Conservation (phyloP, 495 filamentous ascomycete genomes). For the Parathielavia hyrcaniae region DNA sequence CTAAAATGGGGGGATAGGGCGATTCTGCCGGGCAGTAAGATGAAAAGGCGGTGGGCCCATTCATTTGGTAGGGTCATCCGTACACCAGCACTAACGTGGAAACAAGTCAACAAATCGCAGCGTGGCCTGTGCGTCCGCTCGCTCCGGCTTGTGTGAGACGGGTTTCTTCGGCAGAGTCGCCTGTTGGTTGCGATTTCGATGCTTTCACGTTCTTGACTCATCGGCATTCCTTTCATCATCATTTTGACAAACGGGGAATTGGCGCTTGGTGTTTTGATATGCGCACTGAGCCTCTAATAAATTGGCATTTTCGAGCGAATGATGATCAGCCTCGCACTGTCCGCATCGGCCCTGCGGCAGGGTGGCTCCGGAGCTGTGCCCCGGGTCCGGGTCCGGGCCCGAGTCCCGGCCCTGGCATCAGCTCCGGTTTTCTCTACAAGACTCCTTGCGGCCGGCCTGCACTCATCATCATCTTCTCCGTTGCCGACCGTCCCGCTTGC, state of each 20-base stretch:
- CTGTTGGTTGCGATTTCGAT: not conserved
- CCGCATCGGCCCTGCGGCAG: not conserved
- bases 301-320: no score
- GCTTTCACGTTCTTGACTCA: not conserved
- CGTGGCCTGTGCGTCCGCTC: no score
- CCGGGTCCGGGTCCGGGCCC: slow-evolving; percentile 10
- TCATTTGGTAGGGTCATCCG: no score
- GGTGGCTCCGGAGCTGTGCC: not conserved
- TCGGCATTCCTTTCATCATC: no score
- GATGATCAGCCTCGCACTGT: slow-evolving; percentile 6
- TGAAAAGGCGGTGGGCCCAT: no score
- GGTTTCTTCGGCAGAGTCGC: no score
- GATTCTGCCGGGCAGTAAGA: no score
- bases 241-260: no score
- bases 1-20: no score
- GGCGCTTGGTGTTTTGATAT: no score
- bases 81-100: not conserved
- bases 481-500: slow-evolving; percentile 42
- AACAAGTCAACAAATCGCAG: not conserved
- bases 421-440: not conserved
- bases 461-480: not conserved
- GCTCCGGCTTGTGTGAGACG: no score
- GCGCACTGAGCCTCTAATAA: no score
- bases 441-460: slow-evolving; percentile 3
- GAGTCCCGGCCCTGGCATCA: not conserved